Evolutionary conservation across 495 filamentous ascomycete genomes (phyloP), one percentile per base, ranked within the genome.

Genomic region (Neurospora terricola): DNA sequence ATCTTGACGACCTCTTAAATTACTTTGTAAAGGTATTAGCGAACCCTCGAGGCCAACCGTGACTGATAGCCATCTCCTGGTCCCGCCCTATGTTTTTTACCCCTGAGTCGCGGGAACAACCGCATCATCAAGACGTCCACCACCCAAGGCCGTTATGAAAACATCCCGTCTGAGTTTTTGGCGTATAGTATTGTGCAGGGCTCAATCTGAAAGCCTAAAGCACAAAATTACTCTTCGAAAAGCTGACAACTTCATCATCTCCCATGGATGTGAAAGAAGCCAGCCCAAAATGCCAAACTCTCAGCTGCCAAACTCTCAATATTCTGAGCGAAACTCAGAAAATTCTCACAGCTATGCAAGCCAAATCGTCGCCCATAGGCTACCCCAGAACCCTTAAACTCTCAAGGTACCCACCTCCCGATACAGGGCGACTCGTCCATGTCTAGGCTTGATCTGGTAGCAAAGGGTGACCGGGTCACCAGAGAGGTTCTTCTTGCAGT

Each of bases 331-430:
- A 14, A 62, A 30, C 21, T 2, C 1, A 1, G 11, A 62, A 6
- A 4, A 14, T 27, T 66, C 54, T 34, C 54, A 14, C 23, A 30
- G 14, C 27, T 36, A 27, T 66, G 14, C 11, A 12, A 66, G 14
- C 54, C 23, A 18, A 7, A 18, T 34, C 12, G 3, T 66, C 18
- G 14, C 23, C 45, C 6, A 34, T 27, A 66, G 8, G 27, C 54
- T 30, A 6, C 27, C 14, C 27, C 27, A 0, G 1, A 66, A 4
- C 6, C 16, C 27, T 66, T 14, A 66, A 9, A 34, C 68, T 27
- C 72, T 70, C 68, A 73, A 21, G 4, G 38, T 71, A 27, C 72
- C 72, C 18, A 73, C 30, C 12, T 73, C 72, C 40, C 72, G 38
- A 12, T 73, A 73, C 0, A 54, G 37, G 14, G 72, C 68, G 36